A percentile compares a stretch with the other conserved stretches of the same genome.
Conservation (phyloP, 352 stramenopile species). For the Globisporangium parvum region DNA sequence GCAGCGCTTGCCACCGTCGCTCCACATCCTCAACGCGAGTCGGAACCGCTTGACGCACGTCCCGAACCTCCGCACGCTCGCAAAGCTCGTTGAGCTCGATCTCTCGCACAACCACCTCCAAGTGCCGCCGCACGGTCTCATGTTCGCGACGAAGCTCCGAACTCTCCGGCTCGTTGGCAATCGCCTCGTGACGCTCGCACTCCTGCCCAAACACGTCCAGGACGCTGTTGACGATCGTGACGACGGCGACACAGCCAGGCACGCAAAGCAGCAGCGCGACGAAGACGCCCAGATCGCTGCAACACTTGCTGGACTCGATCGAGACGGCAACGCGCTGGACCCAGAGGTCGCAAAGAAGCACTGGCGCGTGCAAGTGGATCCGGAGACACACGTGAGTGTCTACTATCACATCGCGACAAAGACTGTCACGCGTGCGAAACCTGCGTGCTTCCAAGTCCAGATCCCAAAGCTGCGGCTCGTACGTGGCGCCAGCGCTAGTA, state of each 20-base stretch:
- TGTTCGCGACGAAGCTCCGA: constrained; percentile 33
- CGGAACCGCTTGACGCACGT: constrained; percentile 52
- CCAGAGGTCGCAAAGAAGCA: constrained; percentile 30
- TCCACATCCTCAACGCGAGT: constrained; percentile 29
- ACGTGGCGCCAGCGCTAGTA: no score
- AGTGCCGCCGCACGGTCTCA: constrained; percentile 43
- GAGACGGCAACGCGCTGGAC: not conserved
- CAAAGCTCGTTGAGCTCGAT: constrained; percentile 40
- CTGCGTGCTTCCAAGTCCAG: constrained; percentile 40
- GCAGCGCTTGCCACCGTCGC: constrained; percentile 24
- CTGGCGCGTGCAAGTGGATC: constrained; percentile 59
- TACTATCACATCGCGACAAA: constrained; percentile 54
- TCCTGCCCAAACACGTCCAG: constrained; percentile 27
- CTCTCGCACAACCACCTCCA: constrained; percentile 61
- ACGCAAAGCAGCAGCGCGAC: constrained; percentile 9
- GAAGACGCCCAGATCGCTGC: constrained; percentile 6
- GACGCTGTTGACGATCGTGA: not conserved
- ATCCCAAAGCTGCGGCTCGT: constrained; percentile 34
- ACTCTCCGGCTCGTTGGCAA: constrained; percentile 43
- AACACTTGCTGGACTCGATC: no score
- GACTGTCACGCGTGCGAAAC: constrained; percentile 42
- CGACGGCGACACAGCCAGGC: constrained; percentile 2
- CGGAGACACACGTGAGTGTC: constrained; percentile 28
- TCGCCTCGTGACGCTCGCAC: constrained; percentile 54
- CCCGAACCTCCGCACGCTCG: constrained; percentile 41